Evolutionary conservation across 129 eudicot genomes (phyloP).

Genomic region (Chrysanthemum makinoi): DNA sequence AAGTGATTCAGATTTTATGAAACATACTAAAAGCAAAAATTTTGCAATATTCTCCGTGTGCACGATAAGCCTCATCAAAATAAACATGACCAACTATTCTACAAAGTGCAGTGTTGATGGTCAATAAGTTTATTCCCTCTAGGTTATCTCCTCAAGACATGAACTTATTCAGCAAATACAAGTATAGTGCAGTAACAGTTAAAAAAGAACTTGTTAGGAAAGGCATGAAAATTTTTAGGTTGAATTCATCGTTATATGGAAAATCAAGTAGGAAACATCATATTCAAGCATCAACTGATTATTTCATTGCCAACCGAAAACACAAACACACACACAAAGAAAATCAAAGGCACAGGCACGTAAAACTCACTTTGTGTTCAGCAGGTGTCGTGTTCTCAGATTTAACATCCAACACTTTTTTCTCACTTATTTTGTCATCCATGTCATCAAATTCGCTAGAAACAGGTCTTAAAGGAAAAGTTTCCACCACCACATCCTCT

Average conservation of each 20-base stretch:
- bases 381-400: constrained; percentile 11
- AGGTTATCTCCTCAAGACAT: no score
- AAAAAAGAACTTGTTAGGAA: not conserved
- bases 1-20: no score
- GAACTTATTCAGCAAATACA: not conserved
- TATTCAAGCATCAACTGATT: not conserved
- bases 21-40: no score
- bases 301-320: not conserved
- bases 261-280: constrained; percentile 1
- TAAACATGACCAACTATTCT: not conserved
- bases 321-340: not conserved
- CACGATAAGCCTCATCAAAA: no score
- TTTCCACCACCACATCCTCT: constrained; percentile 55
- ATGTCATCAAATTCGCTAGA: constrained; percentile 19
- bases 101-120: not conserved
- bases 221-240: not conserved
- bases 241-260: not conserved
- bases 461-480: constrained; percentile 67
- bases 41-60: no score
- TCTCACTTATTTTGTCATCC: constrained; percentile 28
- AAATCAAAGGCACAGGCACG: not conserved
- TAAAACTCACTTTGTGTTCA: constrained; percentile 41
- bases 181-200: not conserved
- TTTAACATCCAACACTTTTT: constrained; percentile 1
- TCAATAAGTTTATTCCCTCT: not conserved